Base-by-base conservation (phyloP, 805 yeast species). In the Candida adriatica region DNA sequence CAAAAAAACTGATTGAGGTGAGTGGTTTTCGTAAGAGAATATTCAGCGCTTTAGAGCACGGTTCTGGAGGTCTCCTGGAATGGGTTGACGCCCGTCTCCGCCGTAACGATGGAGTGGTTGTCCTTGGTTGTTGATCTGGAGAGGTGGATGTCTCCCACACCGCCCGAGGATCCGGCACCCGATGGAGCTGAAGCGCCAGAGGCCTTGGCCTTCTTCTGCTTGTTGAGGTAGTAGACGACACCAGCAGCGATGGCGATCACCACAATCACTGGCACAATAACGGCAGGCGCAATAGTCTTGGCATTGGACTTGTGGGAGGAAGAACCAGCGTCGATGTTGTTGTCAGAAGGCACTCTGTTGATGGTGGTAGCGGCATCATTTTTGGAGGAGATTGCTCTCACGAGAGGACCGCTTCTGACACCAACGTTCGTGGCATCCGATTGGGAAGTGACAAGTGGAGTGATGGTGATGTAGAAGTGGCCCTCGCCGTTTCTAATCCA, bases 261-360 rank as follows among this genome's bases (percentile, higher is more conserved):
- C 4, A 49, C 62, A 9, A 62, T 53, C 6, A 64, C 59, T 28
- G 69, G 68, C 8, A 63, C 64, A 15, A 64, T 56, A 10, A 64
- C 68, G 10, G 68, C 66, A 31, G 69, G 68, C 10, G 58, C 67
- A 26, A 64, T 59, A 3, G 44, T 48, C 31, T 52, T 54, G 13
- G 53, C 55, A 1, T 56, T 53, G 18, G 27, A 39, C 11, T 25
- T 29, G n/a, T 18, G 24, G 3, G 43, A 38, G 6, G 43, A 35
- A 7, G 45, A 30, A n/a, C 45, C 28, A 2, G 50, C 8, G 16
- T 42, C 30, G 15, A 38, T 13, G 20, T 30, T 58, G 32, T 60
- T 62, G 28, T 66, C 71, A 1, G 68, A 60, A 18, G 69, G 70
- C 6, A 62, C 53, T 43, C 63, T 55, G 6, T 40, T 31, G 31